Percentiles rank a stretch among this genome's conserved stretches.
phyloP scores from a whole-genome alignment of 192 early-diverging fungal genomes.

The Coemansia brasiliensis region DNA sequence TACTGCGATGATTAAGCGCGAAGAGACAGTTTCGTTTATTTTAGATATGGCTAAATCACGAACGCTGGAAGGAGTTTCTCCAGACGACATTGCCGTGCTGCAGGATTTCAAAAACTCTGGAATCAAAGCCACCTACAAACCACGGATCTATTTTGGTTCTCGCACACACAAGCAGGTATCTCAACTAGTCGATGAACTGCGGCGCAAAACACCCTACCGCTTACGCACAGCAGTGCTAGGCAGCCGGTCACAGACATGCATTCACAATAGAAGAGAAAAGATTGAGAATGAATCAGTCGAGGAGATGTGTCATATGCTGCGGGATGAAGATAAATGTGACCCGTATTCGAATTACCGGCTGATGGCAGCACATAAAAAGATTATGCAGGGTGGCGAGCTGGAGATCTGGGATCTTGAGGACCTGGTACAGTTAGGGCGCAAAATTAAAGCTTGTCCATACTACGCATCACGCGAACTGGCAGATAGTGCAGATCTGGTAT shows the following conservation, averaged over 20 bases:
- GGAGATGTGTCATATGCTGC: constrained; percentile 30
- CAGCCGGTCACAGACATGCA: constrained; percentile 59
- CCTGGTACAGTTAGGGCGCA: constrained; percentile 43
- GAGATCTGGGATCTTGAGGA: constrained; percentile 67
- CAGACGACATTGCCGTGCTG: constrained; percentile 19
- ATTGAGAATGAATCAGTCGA: constrained; percentile 30
- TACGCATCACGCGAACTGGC: constrained; percentile 55
- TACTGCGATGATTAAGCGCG: background rate
- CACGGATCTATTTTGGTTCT: constrained; percentile 58
- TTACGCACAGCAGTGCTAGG: constrained; percentile 56
- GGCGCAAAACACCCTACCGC: constrained; percentile 58
- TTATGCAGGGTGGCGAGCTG: constrained; percentile 11
- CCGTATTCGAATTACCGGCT: constrained; percentile 3
- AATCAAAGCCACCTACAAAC: background rate
- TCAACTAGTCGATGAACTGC: constrained; percentile 59
- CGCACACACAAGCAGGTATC: constrained; percentile 63
- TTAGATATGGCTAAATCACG: background rate
- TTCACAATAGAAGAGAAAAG: constrained; percentile 50
- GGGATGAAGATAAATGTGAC: constrained; percentile 33
- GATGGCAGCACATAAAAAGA: constrained; percentile 1
- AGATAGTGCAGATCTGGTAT: constrained; percentile 57
- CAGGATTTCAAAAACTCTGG: constrained; percentile 3
- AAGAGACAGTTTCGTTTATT: constrained; percentile 9
- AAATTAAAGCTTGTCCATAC: constrained; percentile 57
- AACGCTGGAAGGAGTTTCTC: constrained; percentile 15